Evolutionary conservation across 306 rosid genomes (phyloP).

Genomic region (Spatholobus suberectus): DNA sequence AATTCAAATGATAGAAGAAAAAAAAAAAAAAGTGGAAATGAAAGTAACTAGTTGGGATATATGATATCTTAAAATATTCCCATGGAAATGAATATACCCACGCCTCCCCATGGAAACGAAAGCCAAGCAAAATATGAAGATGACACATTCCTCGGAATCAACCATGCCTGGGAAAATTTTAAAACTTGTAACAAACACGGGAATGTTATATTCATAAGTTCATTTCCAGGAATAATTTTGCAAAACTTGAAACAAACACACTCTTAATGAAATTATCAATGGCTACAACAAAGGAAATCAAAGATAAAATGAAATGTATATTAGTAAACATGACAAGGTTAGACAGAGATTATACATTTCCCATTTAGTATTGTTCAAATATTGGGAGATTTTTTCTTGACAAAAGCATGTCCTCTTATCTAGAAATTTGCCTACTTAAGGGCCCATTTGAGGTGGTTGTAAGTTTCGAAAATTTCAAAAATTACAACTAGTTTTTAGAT

Average conservation of each 20-base stretch:
- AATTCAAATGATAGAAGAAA: not conserved
- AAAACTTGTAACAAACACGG: not conserved
- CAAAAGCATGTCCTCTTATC: constrained; percentile 28
- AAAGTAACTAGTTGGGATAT: not conserved
- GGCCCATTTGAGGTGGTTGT: too few relatives aligned
- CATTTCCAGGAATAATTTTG: not conserved
- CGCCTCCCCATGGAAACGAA: not conserved
- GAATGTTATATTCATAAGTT: not conserved
- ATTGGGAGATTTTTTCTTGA: constrained; percentile 18
- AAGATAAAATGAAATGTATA: constrained; percentile 16
- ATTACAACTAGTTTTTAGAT: too few relatives aligned
- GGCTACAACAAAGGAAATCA: constrained; percentile 25
- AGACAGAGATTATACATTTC: not conserved
- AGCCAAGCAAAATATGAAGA: not conserved
- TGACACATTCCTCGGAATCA: not conserved
- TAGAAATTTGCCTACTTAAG: constrained; percentile 15
- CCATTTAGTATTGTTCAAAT: constrained; percentile 31
- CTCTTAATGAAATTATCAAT: constrained; percentile 13
- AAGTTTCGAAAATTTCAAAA: too few relatives aligned
- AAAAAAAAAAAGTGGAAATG: not conserved
- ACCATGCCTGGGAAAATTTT: not conserved
- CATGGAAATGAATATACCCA: not conserved
- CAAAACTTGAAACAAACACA: not conserved
- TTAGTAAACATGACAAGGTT: constrained; percentile 19
- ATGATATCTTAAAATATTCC: not conserved